A percentile compares a stretch with the other conserved stretches of the same genome.
Evolutionary conservation across 164 flowering plant species (phyloP).

Genomic region (Cinnamomum chago): DNA sequence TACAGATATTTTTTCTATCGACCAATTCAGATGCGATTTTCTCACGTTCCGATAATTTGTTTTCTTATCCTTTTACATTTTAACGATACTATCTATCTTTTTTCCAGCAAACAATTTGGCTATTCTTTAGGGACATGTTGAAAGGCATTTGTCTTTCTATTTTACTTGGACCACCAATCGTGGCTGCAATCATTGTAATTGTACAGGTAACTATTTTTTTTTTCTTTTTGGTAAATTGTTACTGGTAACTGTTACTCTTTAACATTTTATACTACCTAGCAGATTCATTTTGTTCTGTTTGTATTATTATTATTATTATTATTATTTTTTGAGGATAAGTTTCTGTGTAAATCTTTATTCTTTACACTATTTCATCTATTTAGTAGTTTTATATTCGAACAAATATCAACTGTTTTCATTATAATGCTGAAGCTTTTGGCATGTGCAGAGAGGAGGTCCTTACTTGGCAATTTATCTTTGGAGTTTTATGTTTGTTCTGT

Average conservation of each 20-base stretch:
- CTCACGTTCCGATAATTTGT: neutral
- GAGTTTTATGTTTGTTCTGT: slow-evolving; percentile 84
- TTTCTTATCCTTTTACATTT: neutral
- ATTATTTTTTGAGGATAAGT: neutral
- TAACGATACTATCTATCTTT: neutral
- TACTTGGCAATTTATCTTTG: slow-evolving; percentile 95
- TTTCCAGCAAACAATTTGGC: slow-evolving; percentile 89
- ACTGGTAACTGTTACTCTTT: too few species aligned
- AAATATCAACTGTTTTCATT: neutral
- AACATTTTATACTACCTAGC: neutral
- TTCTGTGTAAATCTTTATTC: neutral
- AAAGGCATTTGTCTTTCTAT: slow-evolving; percentile 65
- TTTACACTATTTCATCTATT: neutral
- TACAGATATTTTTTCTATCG: neutral
- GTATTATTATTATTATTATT: too few species aligned
- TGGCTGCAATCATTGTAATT: slow-evolving; percentile 82
- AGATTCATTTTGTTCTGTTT: neutral
- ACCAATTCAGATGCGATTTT: neutral
- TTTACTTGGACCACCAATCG: slow-evolving; percentile 84
- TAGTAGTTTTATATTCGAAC: neutral
- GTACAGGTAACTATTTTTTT: slow-evolving; percentile 53
- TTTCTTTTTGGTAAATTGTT: neutral
- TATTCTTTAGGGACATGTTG: slow-evolving; percentile 83
- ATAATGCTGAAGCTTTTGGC: neutral
- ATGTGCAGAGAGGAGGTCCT: slow-evolving; percentile 94